These are phyloP conservation scores for Capronia americana DNA, from an alignment of 2,329 filamentous ascomycete species.

Conservation along the genomic window DNA sequence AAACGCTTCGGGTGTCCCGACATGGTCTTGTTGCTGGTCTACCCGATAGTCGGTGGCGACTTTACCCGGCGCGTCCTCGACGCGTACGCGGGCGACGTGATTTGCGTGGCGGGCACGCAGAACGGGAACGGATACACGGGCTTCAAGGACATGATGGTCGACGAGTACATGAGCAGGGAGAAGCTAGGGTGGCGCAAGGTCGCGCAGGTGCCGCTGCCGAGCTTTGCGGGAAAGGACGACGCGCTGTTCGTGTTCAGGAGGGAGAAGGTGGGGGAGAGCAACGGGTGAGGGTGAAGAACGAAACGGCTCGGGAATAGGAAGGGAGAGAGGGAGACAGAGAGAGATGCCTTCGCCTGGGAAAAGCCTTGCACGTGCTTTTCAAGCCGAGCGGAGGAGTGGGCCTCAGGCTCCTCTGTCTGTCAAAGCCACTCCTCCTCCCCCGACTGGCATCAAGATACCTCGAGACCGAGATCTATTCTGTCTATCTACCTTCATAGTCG, in stretches of 20 bases:
- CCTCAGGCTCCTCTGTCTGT: too few relatives aligned
- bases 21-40: conserved; percentile 71
- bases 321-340: not conserved
- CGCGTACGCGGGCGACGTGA: conserved; percentile 67
- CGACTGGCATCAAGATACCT: not conserved
- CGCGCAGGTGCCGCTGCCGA: conserved; percentile 71
- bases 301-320: too few relatives aligned
- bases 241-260: conserved; percentile 68
- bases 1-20: conserved; percentile 58
- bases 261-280: conserved; percentile 4
- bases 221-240: conserved; percentile 79
- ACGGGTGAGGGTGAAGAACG: not conserved
- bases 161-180: conserved; percentile 66
- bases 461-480: not conserved
- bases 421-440: not conserved
- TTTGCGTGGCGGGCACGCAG: conserved; percentile 77
- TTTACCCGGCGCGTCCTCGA: conserved; percentile 70
- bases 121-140: conserved; percentile 77
- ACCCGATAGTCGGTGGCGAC: conserved; percentile 70
- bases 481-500: not conserved
- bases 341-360: not conserved
- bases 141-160: conserved; percentile 68
- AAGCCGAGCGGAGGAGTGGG: not conserved
- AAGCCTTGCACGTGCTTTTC: not conserved
- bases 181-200: conserved; percentile 64